Evolutionary conservation across 2,329 filamentous ascomycete species (phyloP).

Genomic region (Epicoccum nigrum): DNA sequence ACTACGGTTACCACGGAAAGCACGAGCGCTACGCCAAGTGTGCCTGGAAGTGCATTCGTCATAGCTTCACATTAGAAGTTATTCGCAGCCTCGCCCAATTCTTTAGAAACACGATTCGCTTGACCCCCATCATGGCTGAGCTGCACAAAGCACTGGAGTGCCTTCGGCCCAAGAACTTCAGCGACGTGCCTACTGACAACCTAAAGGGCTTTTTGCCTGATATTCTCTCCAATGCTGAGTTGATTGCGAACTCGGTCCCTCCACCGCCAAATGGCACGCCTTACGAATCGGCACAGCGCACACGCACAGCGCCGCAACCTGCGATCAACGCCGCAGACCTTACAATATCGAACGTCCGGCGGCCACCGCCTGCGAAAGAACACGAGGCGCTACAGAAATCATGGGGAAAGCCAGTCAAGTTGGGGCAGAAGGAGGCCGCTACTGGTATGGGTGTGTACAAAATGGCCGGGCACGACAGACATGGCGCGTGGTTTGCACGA

Average conservation of each 20-base stretch:
- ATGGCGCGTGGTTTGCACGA: constrained; percentile 88
- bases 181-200: constrained; percentile 52
- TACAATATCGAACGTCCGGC: constrained; percentile 58
- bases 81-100: neutral
- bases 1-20: constrained; percentile 17
- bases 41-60: neutral
- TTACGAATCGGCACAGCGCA: constrained; percentile 57
- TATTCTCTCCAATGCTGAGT: constrained; percentile 63
- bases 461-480: constrained; percentile 76
- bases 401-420: constrained; percentile 84
- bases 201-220: constrained; percentile 50
- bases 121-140: constrained; percentile 33
- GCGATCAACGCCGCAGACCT: constrained; percentile 59
- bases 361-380: constrained; percentile 57
- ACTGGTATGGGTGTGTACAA: constrained; percentile 81
- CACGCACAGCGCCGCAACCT: constrained; percentile 63
- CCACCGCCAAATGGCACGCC: constrained; percentile 56
- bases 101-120: neutral
- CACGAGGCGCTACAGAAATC: constrained; percentile 71
- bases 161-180: constrained; percentile 53
- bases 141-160: constrained; percentile 55
- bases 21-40: neutral
- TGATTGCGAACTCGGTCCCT: constrained; percentile 79
- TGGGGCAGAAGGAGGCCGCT: constrained; percentile 74
- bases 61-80: neutral